Base-by-base conservation (phyloP, 1,284 basidiomycete genomes). In the Heterobasidion occidentale region DNA sequence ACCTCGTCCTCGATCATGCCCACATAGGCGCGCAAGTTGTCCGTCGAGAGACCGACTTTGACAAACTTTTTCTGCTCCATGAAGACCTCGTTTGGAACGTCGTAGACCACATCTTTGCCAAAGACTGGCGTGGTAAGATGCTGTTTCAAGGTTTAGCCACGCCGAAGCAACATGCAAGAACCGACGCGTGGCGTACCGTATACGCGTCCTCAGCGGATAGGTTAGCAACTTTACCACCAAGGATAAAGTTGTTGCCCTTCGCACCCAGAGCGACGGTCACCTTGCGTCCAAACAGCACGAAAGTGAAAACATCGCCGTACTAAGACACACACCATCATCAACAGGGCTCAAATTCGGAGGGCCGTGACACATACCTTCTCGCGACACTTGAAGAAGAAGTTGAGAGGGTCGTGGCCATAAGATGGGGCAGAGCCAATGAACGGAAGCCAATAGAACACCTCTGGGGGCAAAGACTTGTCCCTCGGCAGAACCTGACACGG, bases 51-150 rank as follows among this genome's bases (percentile, higher is more conserved):
- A 46, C 96, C 95, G 62, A 94, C 88, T 75, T 96, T 97, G 71
- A 95, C 87, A 63, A 99, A 98, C 71, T 90, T 92, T 80, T 99
- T 99, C 73, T 99, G 97, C 69, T 99, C 95, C 96, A 99, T 99
- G 70, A 99, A 87, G 53, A 93, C 78, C 56, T 94, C 89, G 71
- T 99, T 99, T 36, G 97, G 96, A 56, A 94, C 88, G 68, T 98
- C 96, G 71, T 99, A 99, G 5, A 98, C 96, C 50, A 99, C 97
- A 55, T 94, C 94, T 68, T 94, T 94, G 55, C 97, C 97, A 65
- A 99, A 99, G 19, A 95, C 84, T 4, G 93, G 93, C 0, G 91
- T 94, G 0, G 92, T 95, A 52, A 95, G 73, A 67, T 91, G 88
- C 90, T 94, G 62, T 14, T 48, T 48, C 46, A 17, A 48, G 7